Evolutionary conservation across 306 rosid species (phyloP).

Genomic region (Albizia julibrissin): DNA sequence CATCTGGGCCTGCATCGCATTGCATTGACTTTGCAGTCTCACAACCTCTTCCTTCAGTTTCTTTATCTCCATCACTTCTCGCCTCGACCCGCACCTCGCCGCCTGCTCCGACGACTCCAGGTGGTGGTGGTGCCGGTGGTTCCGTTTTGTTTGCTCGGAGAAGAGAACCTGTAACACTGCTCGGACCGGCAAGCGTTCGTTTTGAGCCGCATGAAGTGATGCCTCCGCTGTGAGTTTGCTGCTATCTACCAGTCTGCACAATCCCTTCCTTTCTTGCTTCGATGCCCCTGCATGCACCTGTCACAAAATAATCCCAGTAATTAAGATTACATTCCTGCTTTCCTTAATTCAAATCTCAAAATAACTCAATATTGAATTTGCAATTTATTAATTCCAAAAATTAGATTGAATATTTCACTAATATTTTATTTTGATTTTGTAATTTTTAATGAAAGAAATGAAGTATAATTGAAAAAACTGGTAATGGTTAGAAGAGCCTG

Average conservation of each 20-base stretch:
- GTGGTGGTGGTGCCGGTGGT: slow-evolving; percentile 30
- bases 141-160: slow-evolving; percentile 70
- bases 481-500: no score
- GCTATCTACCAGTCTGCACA: slow-evolving; percentile 75
- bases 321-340: not conserved
- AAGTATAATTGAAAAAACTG: no score
- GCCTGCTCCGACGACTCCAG: slow-evolving; percentile 34
- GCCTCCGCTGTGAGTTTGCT: slow-evolving; percentile 86
- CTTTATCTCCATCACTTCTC: slow-evolving; percentile 72
- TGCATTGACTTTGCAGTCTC: slow-evolving; percentile 71
- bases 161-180: slow-evolving; percentile 88
- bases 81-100: slow-evolving; percentile 55
- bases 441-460: no score
- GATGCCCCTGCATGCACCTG: slow-evolving; percentile 79
- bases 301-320: not conserved
- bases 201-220: slow-evolving; percentile 87
- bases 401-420: not conserved
- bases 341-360: not conserved
- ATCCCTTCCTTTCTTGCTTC: slow-evolving; percentile 76
- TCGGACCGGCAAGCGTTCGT: slow-evolving; percentile 86
- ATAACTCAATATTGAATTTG: not conserved
- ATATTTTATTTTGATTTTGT: not conserved
- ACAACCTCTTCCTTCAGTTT: slow-evolving; percentile 74
- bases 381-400: not conserved
- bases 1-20: slow-evolving; percentile 63